Evolutionary conservation across 176 grass and related monocot genomes (phyloP), one percentile per base, ranked within the genome.

Genomic region (Avena sativa): DNA sequence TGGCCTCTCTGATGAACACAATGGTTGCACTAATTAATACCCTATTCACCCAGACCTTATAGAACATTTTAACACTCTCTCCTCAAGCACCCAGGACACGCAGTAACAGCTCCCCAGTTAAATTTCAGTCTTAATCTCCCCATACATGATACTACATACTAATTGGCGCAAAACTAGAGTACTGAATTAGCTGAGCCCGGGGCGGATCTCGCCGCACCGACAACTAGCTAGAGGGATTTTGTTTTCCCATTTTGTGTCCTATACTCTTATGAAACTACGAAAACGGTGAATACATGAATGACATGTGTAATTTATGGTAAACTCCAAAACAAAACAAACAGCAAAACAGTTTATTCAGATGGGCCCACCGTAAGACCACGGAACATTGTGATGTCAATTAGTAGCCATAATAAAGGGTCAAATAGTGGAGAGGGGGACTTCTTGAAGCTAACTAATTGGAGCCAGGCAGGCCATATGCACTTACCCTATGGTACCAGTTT

Each of bases 151-250:
- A 34, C 32, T 7, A 60, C 30, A 70, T 10, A 43, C 86, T 55
- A 82, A 78, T 78, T 77, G 51, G 50, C 30, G 32, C 56, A 28
- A 43, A 56, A 81, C 66, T 72, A 82, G 81, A 89, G 77, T 34
- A 86, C 30, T n/a, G 2, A 66, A 86, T 23, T 9, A 68, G 64
- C 71, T 67, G 57, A 48, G 16, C 14, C 79, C 44, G 52, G 19
- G 58, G 57, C 71, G 84, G 85, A 90, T 93, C 91, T 81, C 87
- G n/a, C 21, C 57, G 69, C 80, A 76, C 61, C 50, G 25, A 80
- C 73, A 3, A 14, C 19, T 20, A 38, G 30, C 10, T 49, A 19
- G 8, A 12, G 32, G 72, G 74, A 79, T 46, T n/a, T n/a, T 58
- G 58, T 86, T 21, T 21, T 44, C 8, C 82, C 16, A 71, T 47